Base-by-base conservation (phyloP, 2,329 filamentous ascomycete species). In the Penicillium occitanis region DNA sequence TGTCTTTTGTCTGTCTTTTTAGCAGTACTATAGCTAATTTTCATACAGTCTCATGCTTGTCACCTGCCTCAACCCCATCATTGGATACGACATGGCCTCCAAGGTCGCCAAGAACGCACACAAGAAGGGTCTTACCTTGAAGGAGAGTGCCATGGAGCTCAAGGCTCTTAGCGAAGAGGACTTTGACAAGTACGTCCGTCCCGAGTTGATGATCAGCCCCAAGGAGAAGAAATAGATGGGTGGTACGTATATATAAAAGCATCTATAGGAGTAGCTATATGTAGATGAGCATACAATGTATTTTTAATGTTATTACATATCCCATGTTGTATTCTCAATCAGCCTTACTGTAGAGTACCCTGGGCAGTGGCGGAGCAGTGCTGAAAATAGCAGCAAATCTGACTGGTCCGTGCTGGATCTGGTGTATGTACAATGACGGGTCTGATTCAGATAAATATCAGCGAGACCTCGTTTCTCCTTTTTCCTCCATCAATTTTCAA, bases 71-170 rank as follows among this genome's bases (percentile, higher is more conserved):
- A 97, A 97, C 86, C 93, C 93, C 72, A 92, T 96, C 80, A 97
- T 98, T 77, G 94, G 93, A 68, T 97, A 97, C 81, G 93, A 97
- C 78, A 96, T 96, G 91, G 93, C 93, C 62, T 93, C 90, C 81
- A 96, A 96, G 85, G 93, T 97, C 28, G 93, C 93, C 75, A 97
- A 97, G 89, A 96, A 99, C 77, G 95, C 95, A 17, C 95, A 99
- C 85, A 97, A 97, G 88, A 98, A 98, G 88, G 93, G 93, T 40
- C 82, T 94, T 61, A 97, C 93, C 28, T 87, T 99, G 67, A 97
- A 97, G 86, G 83, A 96, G 82, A 94, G 91, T 75, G 94, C 95
- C 22, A 88, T 98, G 85, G 92, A 98, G 85, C 87, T 99, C 71
- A 87, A 97, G 72, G 94, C 93, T 55, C 84, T 98, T 71, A 94